Evolutionary conservation across 805 yeast genomes (phyloP), one percentile per base, ranked within the genome.

Genomic region (Candida nemodendra): DNA sequence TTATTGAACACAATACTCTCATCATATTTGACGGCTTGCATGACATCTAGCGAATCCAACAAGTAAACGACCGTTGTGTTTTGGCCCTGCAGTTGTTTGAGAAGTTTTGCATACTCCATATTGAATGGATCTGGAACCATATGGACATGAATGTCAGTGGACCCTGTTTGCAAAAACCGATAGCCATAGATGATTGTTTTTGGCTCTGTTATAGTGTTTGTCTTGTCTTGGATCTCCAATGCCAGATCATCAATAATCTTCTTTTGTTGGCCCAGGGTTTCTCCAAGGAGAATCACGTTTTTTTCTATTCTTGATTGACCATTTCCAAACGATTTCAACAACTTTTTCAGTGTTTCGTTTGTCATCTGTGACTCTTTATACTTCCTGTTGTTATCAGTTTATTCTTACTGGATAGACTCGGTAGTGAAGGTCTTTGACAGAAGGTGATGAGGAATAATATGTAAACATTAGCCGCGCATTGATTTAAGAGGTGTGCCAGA

Each of bases 231-330:
- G n/a, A 19, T 26, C 9, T 19, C 9, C 17, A 28, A 19, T 12
- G 13, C 24, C 5, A 32, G 36, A 9, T 23, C 33, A 16, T 30
- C 17, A 15, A 45, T 22, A 22, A 45, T 13, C 11, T 32, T 30
- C 6, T 27, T 9, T 12, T 45, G 48, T 4, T 38, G 36, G 2
- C 16, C 14, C 2, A 9, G 18, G 5, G 32, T 13, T 11, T 44
- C 47, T 8, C 53, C 53, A 6, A 43, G 31, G 2, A 48, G 31
- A 9, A 48, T 15, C 12, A 48, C 5, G 4, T 30, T 27, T 14
- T 21, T 31, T 14, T 16, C 27, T 7, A 24, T 28, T 2, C 26
- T 30, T 27, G 16, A 24, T 15, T 39, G 41, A 15, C 29, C 27
- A 6, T 38, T 38, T 6, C 34, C 30, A 2, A 35, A 33, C 5